A percentile compares a stretch with the other conserved stretches of the same genome.
These are phyloP conservation scores for Epichloe gansuensis DNA, from an alignment of 2,329 filamentous ascomycete species.

Conservation along the genomic window DNA sequence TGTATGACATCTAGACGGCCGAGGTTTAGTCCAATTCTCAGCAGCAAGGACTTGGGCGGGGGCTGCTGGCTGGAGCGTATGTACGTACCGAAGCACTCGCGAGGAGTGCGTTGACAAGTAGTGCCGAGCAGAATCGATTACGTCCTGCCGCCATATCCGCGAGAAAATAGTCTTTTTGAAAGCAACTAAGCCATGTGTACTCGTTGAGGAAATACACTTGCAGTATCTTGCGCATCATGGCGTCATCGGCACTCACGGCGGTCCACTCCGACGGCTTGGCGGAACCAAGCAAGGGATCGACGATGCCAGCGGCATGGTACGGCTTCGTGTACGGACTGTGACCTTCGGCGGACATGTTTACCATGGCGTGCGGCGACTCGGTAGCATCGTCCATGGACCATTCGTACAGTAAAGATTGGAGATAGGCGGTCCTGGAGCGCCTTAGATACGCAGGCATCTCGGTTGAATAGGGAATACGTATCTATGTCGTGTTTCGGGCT, in stretches of 20 bases:
- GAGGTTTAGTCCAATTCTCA: too few species aligned
- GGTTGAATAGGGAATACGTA: slow-evolving; percentile 25
- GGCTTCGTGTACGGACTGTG: slow-evolving; percentile 21
- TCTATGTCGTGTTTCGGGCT: slow-evolving; percentile 24
- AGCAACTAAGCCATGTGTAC: slow-evolving; percentile 22
- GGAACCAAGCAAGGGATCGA: slow-evolving; percentile 20
- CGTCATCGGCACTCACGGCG: slow-evolving; percentile 20
- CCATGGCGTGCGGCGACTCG: slow-evolving; percentile 4
- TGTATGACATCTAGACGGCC: too few species aligned
- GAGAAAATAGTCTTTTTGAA: slow-evolving; percentile 28
- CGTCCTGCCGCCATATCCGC: slow-evolving; percentile 23
- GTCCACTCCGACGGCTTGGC: slow-evolving; percentile 25
- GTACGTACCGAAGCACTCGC: slow-evolving; percentile 22
- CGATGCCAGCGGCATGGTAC: slow-evolving; percentile 22
- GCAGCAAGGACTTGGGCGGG: too few species aligned
- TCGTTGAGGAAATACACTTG: slow-evolving; percentile 20
- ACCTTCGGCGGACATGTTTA: slow-evolving; percentile 4
- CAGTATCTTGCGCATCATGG: slow-evolving; percentile 22
- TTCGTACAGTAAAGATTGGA: slow-evolving; percentile 17
- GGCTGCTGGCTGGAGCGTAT: slow-evolving; percentile 2
- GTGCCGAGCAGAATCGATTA: slow-evolving; percentile 24
- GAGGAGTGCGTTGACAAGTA: slow-evolving; percentile 27
- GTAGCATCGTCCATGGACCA: background rate
- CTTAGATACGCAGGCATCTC: slow-evolving; percentile 11
- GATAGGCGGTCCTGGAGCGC: slow-evolving; percentile 14